phyloP scores from a whole-genome alignment of 495 filamentous ascomycete species.

The Penicillium bialowiezense region DNA sequence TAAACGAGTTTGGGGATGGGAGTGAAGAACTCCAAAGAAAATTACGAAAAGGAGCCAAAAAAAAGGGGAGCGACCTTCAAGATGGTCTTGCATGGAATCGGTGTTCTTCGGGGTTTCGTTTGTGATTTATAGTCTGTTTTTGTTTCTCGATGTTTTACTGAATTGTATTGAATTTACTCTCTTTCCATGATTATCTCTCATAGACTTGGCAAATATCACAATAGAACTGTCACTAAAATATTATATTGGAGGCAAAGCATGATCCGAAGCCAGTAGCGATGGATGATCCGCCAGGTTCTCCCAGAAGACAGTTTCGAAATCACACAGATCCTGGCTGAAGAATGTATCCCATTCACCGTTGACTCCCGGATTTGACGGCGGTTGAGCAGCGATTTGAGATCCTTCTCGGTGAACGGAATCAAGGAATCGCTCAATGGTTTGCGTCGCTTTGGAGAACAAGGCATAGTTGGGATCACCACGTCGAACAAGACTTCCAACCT shows the following conservation, averaged over 20 bases:
- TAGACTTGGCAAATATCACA: too few relatives aligned
- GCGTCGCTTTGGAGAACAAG: constrained; percentile 28
- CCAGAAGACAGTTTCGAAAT: constrained; percentile 33
- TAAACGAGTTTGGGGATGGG: too few relatives aligned
- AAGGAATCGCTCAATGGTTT: constrained; percentile 30
- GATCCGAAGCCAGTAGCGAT: constrained; percentile 23
- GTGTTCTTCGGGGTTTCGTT: too few relatives aligned
- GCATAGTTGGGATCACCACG: constrained; percentile 36
- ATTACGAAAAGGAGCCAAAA: too few relatives aligned
- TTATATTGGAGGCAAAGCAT: constrained; percentile 15
- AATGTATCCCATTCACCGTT: constrained; percentile 28
- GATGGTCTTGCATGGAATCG: too few relatives aligned
- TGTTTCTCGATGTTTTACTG: too few relatives aligned
- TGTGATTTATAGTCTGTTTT: too few relatives aligned
- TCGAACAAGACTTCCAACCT: constrained; percentile 32
- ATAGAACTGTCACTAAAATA: too few relatives aligned
- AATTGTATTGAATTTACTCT: too few relatives aligned
- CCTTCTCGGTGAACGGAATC: constrained; percentile 28
- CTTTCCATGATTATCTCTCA: too few relatives aligned
- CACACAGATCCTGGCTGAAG: constrained; percentile 31
- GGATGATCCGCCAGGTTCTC: constrained; percentile 32
- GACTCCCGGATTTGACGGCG: constrained; percentile 6
- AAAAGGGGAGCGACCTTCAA: too few relatives aligned
- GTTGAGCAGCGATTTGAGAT: constrained; percentile 3
- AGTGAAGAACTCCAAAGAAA: too few relatives aligned